These are phyloP conservation scores for Aspergillus glaucus DNA, from an alignment of 2,329 filamentous ascomycete species.

Conservation along the genomic window DNA sequence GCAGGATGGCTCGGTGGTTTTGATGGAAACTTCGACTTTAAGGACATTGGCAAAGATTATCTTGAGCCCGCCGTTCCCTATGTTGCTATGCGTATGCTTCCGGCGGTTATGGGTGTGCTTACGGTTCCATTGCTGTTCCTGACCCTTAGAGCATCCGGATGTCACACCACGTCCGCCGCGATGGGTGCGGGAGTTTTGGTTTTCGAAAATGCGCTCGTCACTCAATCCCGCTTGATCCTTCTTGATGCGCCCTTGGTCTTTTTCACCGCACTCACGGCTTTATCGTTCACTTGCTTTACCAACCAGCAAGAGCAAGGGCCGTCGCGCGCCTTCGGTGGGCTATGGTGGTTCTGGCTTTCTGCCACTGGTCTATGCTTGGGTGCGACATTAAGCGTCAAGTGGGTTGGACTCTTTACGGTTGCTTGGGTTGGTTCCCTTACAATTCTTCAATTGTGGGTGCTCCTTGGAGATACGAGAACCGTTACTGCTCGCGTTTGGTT, in stretches of 20 bases:
- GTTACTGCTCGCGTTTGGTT: slow-evolving; percentile 80
- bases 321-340: slow-evolving; percentile 74
- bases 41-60: slow-evolving; percentile 99
- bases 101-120: slow-evolving; percentile 80
- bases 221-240: slow-evolving; percentile 90
- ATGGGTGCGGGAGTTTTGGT: slow-evolving; percentile 82
- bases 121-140: slow-evolving; percentile 91
- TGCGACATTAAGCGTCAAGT: slow-evolving; percentile 92
- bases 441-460: slow-evolving; percentile 84
- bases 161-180: slow-evolving; percentile 74
- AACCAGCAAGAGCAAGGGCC: slow-evolving; percentile 96
- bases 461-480: slow-evolving; percentile 81
- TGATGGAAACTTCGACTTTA: slow-evolving; percentile 94
- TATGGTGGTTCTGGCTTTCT: slow-evolving; percentile 97
- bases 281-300: slow-evolving; percentile 86
- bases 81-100: slow-evolving; percentile 92
- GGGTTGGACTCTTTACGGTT: slow-evolving; percentile 97
- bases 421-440: slow-evolving; percentile 95
- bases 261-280: slow-evolving; percentile 83
- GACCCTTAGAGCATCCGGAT: slow-evolving; percentile 84
- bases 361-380: slow-evolving; percentile 82
- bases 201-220: slow-evolving; percentile 93
- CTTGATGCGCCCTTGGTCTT: slow-evolving; percentile 92
- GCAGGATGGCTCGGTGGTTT: slow-evolving; percentile 94
- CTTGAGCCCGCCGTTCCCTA: slow-evolving; percentile 91